Evolutionary conservation across 1,284 basidiomycete species (phyloP), one percentile per base, ranked within the genome.

Genomic region (Ustilago xerochloae): DNA sequence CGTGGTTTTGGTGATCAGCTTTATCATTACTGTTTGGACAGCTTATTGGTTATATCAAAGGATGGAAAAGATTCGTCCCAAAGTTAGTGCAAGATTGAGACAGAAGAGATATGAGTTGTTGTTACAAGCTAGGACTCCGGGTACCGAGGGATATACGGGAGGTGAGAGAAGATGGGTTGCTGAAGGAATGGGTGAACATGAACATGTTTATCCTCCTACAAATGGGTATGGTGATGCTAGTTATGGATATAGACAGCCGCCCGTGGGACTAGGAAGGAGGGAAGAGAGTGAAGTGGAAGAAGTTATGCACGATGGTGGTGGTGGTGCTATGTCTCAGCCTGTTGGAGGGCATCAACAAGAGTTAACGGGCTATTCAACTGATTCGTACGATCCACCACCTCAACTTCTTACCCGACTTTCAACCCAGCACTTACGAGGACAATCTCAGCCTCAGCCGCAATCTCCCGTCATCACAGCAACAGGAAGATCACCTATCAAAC

Each of bases 41-140:
- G 91, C 92, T 85, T 94, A 92, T 90, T 96, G 91, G 83, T 91
- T 96, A 77, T 89, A 89, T 77, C 86, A 84, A 54, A 85, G 90
- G 84, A 93, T 96, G 90, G 89, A 90, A 80, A 87, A 88, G 75
- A 90, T 89, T 26, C 91, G 93, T 75, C 89, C 91, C 0, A 82
- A 86, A 1, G 89, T 96, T 8, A 75, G 75, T 32, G 35, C 33
- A 2, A 50, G 43, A 39, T 90, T 95, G 80, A 89, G 92, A 59
- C 88, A 88, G 36, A 87, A 90, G 46, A 88, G 93, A 61, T 92
- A 85, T 71, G 68, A 75, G 41, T 35, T 80, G 43, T 51, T 81
- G 46, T 28, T 69, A 41, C 71, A 68, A 51, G 64, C 65, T 3
- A 53, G 71, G 22, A 68, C 63, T 22, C 62, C 56, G 22, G 59